A percentile compares a stretch with the other conserved stretches of the same genome.
phyloP scores from a whole-genome alignment of 139 green algal species.

The Chlorella sorokiniana region DNA sequence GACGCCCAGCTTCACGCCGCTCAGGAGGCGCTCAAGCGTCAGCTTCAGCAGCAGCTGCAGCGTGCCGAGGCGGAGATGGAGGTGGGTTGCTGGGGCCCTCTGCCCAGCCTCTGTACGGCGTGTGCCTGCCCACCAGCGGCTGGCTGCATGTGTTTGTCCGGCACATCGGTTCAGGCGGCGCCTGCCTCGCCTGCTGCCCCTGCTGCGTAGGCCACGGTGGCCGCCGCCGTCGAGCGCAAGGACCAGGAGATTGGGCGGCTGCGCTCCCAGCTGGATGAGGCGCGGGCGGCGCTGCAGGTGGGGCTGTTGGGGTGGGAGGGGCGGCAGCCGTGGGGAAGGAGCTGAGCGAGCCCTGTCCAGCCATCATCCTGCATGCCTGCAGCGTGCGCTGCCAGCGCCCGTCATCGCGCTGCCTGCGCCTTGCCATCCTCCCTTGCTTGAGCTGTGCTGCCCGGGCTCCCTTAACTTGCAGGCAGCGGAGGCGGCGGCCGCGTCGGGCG shows the following conservation, averaged over 20 bases:
- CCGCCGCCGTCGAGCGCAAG: constrained; percentile 1
- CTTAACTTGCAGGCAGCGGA: constrained; percentile 22
- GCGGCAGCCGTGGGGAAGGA: neutral
- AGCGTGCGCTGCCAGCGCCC: too few species aligned
- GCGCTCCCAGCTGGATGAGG: neutral
- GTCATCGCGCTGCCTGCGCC: too few species aligned
- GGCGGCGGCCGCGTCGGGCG: neutral
- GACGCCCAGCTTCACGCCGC: constrained; percentile 28
- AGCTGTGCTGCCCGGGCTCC: too few species aligned
- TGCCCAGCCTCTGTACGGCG: neutral
- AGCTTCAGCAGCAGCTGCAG: constrained; percentile 32
- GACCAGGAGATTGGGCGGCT: neutral
- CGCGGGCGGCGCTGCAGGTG: neutral
- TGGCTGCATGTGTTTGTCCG: too few species aligned
- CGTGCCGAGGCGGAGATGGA: constrained; percentile 21
- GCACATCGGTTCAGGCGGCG: too few species aligned
- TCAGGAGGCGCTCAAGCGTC: constrained; percentile 5
- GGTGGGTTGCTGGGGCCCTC: neutral
- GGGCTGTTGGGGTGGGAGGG: neutral
- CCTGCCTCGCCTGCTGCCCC: neutral
- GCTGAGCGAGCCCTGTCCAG: neutral
- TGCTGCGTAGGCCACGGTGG: constrained; percentile 3
- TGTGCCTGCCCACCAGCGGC: too few species aligned
- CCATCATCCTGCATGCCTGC: neutral
- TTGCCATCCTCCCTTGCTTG: too few species aligned